Base-by-base conservation (phyloP, 768 basidiomycete genomes). In the Russula ochroleuca region DNA sequence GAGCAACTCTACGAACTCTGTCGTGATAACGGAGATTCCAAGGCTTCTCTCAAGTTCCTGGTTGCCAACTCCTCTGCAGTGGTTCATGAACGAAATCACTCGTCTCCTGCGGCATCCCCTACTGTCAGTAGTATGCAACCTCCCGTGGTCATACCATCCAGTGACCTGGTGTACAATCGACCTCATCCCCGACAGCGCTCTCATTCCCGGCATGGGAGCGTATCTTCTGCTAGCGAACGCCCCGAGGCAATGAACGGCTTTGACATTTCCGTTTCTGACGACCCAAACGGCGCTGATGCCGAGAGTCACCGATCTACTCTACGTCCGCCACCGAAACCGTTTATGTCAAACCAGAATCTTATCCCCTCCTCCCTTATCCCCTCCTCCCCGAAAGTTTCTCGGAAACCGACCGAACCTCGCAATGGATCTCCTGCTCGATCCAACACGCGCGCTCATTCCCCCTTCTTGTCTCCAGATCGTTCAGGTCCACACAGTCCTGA, bases 11-110 rank as follows among this genome's bases (percentile, higher is more conserved):
- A 90, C 69, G 79, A 83, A 19, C 79, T 94, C 40, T 93, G 92
- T 73, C 78, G 79, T 59, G 79, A 85, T 47, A 76, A 82, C 9
- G 92, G 90, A 41, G 94, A 97, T 73, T 77, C 82, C 31, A 87
- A 81, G 70, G 92, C 92, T 17, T 83, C 84, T 23, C 84, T 96
- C 70, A 94, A 94, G 74, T 87, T 97, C 65, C 80, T 94, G 61
- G 85, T 94, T 31, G 85, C 86, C 47, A 84, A 85, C 70, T 79
- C 80, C 59, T 83, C 80, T 67, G 86, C 81, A 23, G 74, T 77
- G 50, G 87, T 85, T 57, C 86, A 83, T 66, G 88, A 84, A 67
- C 76, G 75, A 7, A 73, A 76, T 4, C 71, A 72, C 7, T 69
- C 77, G 28, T 71, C 74, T 41, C 72, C 76, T 21, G 40, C 63